A percentile compares a stretch with the other conserved stretches of the same genome.
Conservation (phyloP, 129 eudicot species). For the Escallonia rubra region DNA sequence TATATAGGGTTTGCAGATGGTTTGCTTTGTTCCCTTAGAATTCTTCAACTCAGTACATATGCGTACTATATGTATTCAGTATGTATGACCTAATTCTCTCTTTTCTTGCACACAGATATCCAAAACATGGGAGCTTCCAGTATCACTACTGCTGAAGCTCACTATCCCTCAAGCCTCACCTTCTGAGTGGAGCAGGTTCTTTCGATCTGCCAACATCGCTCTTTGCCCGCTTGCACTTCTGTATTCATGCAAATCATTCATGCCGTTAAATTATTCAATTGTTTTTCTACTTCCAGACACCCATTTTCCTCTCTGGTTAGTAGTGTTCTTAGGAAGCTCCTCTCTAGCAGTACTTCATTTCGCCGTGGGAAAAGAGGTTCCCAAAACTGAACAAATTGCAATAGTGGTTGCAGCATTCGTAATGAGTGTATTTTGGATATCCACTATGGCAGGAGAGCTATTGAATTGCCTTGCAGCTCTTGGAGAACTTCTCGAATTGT, state of each 20-base stretch:
- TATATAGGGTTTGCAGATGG: too few relatives aligned
- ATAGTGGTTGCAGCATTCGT: slow-evolving; percentile 54
- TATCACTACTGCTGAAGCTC: slow-evolving; percentile 65
- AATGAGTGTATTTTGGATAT: slow-evolving; percentile 98
- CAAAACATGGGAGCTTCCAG: slow-evolving; percentile 73
- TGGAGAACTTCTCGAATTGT: slow-evolving; percentile 64
- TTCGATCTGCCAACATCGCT: slow-evolving; percentile 76
- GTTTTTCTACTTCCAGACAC: slow-evolving; percentile 57
- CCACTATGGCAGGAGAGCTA: slow-evolving; percentile 88
- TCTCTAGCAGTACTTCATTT: slow-evolving; percentile 73
- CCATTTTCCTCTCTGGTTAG: slow-evolving; percentile 81
- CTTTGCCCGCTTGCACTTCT: slow-evolving; percentile 83
- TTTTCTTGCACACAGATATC: slow-evolving; percentile 54
- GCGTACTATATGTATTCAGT: too few relatives aligned
- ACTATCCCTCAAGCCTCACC: slow-evolving; percentile 83
- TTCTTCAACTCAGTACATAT: too few relatives aligned
- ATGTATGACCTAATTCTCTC: slow-evolving; percentile 2
- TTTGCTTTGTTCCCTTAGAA: too few relatives aligned
- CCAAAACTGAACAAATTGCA: slow-evolving; percentile 70
- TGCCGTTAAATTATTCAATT: slow-evolving; percentile 66
- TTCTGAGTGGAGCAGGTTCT: slow-evolving; percentile 83
- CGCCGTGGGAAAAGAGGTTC: slow-evolving; percentile 69
- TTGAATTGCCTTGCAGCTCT: slow-evolving; percentile 84
- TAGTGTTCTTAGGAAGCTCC: slow-evolving; percentile 69
- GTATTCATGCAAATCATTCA: slow-evolving; percentile 79